Percentiles rank a stretch among this genome's conserved stretches.
Conservation (phyloP, 108 stramenopile species). For the Pseudonitzschia delicatissima region DNA sequence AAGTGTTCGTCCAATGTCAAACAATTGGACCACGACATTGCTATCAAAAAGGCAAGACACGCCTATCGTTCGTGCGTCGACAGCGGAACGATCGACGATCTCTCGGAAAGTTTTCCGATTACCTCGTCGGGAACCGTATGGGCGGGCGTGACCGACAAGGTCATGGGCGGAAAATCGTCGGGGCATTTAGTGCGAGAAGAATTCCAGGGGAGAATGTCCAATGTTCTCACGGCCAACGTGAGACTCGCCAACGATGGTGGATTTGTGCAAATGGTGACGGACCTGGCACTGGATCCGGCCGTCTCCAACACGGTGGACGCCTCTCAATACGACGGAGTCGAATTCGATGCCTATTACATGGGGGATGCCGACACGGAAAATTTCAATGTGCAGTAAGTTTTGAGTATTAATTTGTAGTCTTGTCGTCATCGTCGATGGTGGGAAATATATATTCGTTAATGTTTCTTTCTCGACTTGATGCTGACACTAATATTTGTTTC, state of each 20-base stretch:
- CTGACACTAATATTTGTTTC: neutral
- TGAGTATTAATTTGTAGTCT: neutral
- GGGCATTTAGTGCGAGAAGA: constrained; percentile 35
- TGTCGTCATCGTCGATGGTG: too few species aligned
- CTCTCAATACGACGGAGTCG: constrained; percentile 62
- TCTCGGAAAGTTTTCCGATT: constrained; percentile 68
- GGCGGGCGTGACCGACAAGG: constrained; percentile 61
- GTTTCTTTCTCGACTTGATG: neutral
- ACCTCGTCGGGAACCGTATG: constrained; percentile 72
- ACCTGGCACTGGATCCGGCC: constrained; percentile 55
- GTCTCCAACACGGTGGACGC: constrained; percentile 55
- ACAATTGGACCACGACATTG: constrained; percentile 10
- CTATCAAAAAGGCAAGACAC: constrained; percentile 46
- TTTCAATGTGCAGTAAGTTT: constrained; percentile 77
- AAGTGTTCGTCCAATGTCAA: neutral
- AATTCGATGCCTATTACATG: constrained; percentile 63
- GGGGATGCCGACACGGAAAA: constrained; percentile 31
- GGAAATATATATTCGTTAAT: too few species aligned
- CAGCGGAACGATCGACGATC: constrained; percentile 71
- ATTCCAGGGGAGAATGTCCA: constrained; percentile 28
- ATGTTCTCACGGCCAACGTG: constrained; percentile 60
- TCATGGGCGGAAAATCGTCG: constrained; percentile 62
- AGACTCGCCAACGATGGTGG: constrained; percentile 65
- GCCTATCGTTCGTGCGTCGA: constrained; percentile 50
- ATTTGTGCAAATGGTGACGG: constrained; percentile 81